Evolutionary conservation across 345 rosid species (phyloP), one percentile per base, ranked within the genome.

Genomic region (Sapria himalayana): DNA sequence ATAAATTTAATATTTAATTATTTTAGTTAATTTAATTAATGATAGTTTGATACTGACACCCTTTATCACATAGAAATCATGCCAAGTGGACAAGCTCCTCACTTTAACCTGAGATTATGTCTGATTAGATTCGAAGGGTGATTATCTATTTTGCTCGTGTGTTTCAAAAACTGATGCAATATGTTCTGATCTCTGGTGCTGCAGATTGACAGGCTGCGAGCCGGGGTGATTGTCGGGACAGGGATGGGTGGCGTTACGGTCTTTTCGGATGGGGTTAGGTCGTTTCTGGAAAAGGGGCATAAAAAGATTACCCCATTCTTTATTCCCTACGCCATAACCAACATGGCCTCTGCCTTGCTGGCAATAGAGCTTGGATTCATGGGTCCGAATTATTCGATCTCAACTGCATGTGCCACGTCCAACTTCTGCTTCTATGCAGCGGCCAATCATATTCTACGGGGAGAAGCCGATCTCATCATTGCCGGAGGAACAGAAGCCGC

Each of bases 401-500:
- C 99, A 43, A 77, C 95, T 43, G 95, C 99, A 20, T 91, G 95
- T 58, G 93, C 95, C 13, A 84, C 99, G 20, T 91, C 99, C 29
- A 91, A 89, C 56, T 84, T 71, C 56, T 91, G 99, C 70, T 80
- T 91, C 55, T 84, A 77, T 43, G 93, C 93, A 49, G 99, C 99
- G 66, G 95, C 99, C 12, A 84, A 91, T 41, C 93, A 84, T 64
- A 91, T 84, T 45, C 99, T 86, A 19, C 81, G 89, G n/a, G 95
- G 93, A 22, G 96, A 84, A 73, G 99, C 96, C 54, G 96, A 91
- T 56, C 45, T 91, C 75, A 91, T 91, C 84, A 46, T 91, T 66
- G 93, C 99, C 48, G 99, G 99, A 49, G 95, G 99, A 61, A 84
- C 93, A 15, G 99, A 84, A 68, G 99, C 99, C 57, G 92, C 93